Evolutionary conservation across 805 yeast species (phyloP).

Genomic region (Helenozyma baotianmanensis): DNA sequence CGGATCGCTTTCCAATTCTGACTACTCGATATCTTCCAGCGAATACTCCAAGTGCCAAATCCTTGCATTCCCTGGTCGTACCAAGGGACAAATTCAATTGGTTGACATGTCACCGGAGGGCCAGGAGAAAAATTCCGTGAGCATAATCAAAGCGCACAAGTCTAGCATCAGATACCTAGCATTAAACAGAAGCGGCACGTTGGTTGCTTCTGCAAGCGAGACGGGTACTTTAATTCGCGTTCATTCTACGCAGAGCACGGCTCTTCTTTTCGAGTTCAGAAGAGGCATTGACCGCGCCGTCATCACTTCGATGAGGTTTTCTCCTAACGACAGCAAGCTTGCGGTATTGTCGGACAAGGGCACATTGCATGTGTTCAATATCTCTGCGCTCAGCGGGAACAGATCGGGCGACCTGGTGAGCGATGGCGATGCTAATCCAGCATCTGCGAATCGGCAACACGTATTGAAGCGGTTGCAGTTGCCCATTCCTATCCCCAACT

Average conservation of each 20-base stretch:
- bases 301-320: conserved; percentile 78
- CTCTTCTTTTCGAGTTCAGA: conserved; percentile 76
- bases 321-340: conserved; percentile 67
- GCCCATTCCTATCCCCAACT: conserved; percentile 55
- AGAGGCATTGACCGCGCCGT: conserved; percentile 85
- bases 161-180: conserved; percentile 59
- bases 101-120: conserved; percentile 68
- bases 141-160: conserved; percentile 76
- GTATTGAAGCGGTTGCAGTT: conserved; percentile 57
- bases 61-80: conserved; percentile 74
- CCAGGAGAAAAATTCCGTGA: conserved; percentile 57
- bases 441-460: conserved; percentile 54
- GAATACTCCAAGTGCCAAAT: conserved; percentile 37
- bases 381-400: conserved; percentile 14
- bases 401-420: conserved; percentile 5
- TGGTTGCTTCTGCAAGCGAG: conserved; percentile 77
- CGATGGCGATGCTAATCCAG: conserved; percentile 2
- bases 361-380: conserved; percentile 80
- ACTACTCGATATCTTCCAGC: conserved; percentile 5
- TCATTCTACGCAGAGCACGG: conserved; percentile 64
- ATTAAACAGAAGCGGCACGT: conserved; percentile 56
- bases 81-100: conserved; percentile 73
- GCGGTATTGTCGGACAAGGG: conserved; percentile 88
- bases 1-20: conserved; percentile 8
- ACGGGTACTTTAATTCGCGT: conserved; percentile 78